A percentile compares a stretch with the other conserved stretches of the same genome.
phyloP scores from a whole-genome alignment of 768 basidiomycete genomes.

The Amanita jacksonii region DNA sequence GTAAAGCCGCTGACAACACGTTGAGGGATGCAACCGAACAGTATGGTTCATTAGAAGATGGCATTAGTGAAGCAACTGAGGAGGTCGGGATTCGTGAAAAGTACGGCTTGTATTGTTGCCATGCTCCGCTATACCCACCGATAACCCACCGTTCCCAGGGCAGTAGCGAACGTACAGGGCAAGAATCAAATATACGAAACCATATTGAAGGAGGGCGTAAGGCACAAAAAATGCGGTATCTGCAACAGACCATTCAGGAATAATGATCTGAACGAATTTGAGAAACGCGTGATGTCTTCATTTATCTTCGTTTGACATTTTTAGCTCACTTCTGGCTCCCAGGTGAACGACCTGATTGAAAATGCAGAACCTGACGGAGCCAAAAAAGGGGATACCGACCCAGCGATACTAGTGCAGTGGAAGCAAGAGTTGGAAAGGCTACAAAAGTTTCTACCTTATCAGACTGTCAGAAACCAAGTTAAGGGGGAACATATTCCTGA shows the following conservation, averaged over 20 bases:
- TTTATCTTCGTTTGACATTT: constrained; percentile 1
- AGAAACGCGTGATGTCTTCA: constrained; percentile 17
- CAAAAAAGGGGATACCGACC: constrained; percentile 18
- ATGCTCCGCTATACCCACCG: too few relatives aligned
- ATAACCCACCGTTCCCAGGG: constrained; percentile 15
- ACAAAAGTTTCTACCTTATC: constrained; percentile 49
- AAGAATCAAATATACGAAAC: constrained; percentile 38
- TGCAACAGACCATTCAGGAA: constrained; percentile 65
- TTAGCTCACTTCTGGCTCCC: constrained; percentile 29
- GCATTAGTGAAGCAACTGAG: constrained; percentile 33
- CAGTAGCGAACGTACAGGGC: constrained; percentile 20
- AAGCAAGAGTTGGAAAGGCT: constrained; percentile 42
- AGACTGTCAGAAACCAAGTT: constrained; percentile 45
- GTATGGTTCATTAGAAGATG: constrained; percentile 29
- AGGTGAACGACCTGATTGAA: constrained; percentile 38
- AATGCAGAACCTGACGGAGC: constrained; percentile 28
- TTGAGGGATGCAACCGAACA: constrained; percentile 28
- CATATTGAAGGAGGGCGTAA: constrained; percentile 47
- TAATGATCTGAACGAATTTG: constrained; percentile 21
- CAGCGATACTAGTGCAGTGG: constrained; percentile 51
- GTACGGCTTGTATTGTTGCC: constrained; percentile 27
- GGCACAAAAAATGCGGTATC: constrained; percentile 60
- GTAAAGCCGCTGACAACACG: constrained; percentile 38
- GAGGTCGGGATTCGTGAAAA: constrained; percentile 36
- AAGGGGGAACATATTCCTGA: constrained; percentile 54